Base-by-base conservation (phyloP, 2,329 filamentous ascomycete genomes). In the Venturia effusa region DNA sequence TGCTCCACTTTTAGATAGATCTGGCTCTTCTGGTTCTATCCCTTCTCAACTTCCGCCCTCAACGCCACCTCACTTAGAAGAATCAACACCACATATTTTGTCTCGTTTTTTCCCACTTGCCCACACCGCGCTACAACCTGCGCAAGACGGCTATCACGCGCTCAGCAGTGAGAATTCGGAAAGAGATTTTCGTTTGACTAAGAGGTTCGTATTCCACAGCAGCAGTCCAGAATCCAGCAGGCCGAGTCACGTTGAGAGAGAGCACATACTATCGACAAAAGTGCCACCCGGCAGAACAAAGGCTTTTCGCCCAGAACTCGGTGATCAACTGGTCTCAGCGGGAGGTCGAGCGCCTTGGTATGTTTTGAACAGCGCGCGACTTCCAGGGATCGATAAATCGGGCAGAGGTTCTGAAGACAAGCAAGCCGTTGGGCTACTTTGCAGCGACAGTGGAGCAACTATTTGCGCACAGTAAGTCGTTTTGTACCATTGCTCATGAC, bases 341-440 rank as follows among this genome's bases (percentile, higher is more conserved):
- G 30, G 51, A 57, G 30, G 51, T 57, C 51, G 51, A 57, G 51
- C 51, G 51, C 51, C 51, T 57, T 57, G 51, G 51, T 57, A 57
- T 57, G 51, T 57, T n/a, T 57, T 57, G 51, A 57, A 51, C 45
- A 51, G 51, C 51, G 51, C 51, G 51, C 51, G 51, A 34, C 51
- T 57, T 34, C 51, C 51, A 57, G 51, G 51, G 51, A 57, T n/a
- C n/a, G 30, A 30, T 11, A 34, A 34, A 57, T 32, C 15, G 8
- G 30, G 4, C 10, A 11, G 27, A 34, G 19, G 11, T n/a, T 22
- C 11, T 57, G 51, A 57, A 57, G 51, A 57, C 51, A 30, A 57
- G 27, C 51, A 54, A 54, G 48, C 24, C 11, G 3, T 57, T 34
- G 51, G 51, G 51, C 17, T 34, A 11, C 51, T 57, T n/a, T 17